Evolutionary conservation across 352 stramenopile species (phyloP), one percentile per base, ranked within the genome.

Genomic region (Globisporangium splendens): DNA sequence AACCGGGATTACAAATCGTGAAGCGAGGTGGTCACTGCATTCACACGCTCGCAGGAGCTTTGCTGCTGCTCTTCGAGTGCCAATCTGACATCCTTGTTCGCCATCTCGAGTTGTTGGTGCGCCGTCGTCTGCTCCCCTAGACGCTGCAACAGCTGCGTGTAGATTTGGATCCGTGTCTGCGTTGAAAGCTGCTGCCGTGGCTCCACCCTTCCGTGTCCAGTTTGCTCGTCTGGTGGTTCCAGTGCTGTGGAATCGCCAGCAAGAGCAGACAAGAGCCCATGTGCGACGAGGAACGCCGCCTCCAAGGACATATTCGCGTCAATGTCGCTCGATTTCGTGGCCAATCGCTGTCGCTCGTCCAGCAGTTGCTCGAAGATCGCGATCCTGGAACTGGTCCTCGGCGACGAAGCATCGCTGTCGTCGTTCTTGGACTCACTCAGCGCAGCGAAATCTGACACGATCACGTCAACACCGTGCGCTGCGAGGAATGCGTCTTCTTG

Each of bases 351-450:
- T 20, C 73, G 59, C 13, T 69, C 63, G 13, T 65, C 41, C 1
- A 83, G 55, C 0, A 86, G 58, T 1, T 17, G 46, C 17, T 61
- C 22, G 1, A 87, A 46, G 0, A 71, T 21, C 11, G 81, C 74
- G 14, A 71, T 33, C 10, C 58, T 42, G 18, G 62, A 59, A 20
- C 28, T 35, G 28, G 28, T 35, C 28, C 28, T 6, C 8, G 28
- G 5, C 1, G 28, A 35, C 28, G 28, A 10, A 11, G 28, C 28
- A 35, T 8, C 5, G 28, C 7, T 35, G 0, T 8, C 28, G 28
- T 35, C 28, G 3, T 35, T 35, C 28, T 1, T 35, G 28, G 28
- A 35, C 28, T 4, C 28, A 35, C 10, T 8, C 28, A 35, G 10
- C 8, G 28, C 28, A 35, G 42, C n/a, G 14, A 50, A 44, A 8